Base-by-base conservation (phyloP, 2,329 filamentous ascomycete genomes). In the Eutypella sp. region DNA sequence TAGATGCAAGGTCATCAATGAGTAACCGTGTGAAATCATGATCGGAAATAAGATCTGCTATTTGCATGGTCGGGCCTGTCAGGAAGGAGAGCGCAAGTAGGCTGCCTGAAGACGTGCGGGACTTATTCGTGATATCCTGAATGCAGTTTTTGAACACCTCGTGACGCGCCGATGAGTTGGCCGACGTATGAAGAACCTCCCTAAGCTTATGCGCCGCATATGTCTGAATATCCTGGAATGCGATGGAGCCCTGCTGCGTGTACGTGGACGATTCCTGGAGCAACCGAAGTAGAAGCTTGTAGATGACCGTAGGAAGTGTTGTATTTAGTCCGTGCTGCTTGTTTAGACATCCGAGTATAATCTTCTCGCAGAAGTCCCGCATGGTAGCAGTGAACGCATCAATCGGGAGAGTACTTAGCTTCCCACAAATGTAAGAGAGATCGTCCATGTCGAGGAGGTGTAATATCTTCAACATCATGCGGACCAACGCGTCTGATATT, bases 401-500 rank as follows among this genome's bases (percentile, higher is more conserved):
- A 18, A 88, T 68, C 1, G 84, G 80, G 15, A 89, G 68, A 6
- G 73, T 70, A 45, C 82, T 70, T 22, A 93, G 73, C 62, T 93
- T 95, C 42, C 77, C 70, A 57, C 84, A 88, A 24, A 92, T 65
- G 57, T 89, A 84, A 6, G 85, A 61, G 33, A 89, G 64, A 5
- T 70, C 62, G 0, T 69, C 56, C 24, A 71, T 67, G 7, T 73
- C 66, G 44, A 77, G 74, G 8, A 84, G 64, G 31, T 72, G 67
- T 1, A 70, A 58, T 34, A 79, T 75, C 16, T 64, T 68, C 3
- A 58, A 61, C 24, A 77, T 63, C 79, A 95, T 87, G 16, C 74
- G 73, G 40, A 91, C 73, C 20, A 95, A 79, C 23, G 91, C 90
- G 41, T 90, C 84, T 7, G 88, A 83, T n/a, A 92, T 84, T 46